phyloP scores from a whole-genome alignment of 441 rosid genomes.

The Erysimum pusillum region DNA sequence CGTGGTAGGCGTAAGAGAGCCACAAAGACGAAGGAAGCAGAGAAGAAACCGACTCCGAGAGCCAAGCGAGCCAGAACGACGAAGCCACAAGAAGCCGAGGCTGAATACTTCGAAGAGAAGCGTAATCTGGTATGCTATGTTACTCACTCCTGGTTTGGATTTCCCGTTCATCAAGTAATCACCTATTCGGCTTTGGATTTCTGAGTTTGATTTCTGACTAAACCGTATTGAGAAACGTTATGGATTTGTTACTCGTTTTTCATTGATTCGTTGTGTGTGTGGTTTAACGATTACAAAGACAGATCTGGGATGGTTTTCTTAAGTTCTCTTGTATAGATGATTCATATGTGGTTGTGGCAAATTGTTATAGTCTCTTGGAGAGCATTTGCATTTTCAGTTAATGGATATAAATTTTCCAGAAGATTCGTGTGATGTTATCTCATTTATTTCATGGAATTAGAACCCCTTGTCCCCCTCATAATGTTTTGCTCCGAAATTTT shows the following conservation, averaged over 20 bases:
- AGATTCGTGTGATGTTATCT: neutral
- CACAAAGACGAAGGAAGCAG: neutral
- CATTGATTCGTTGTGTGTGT: neutral
- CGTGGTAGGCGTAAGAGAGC: conserved; percentile 29
- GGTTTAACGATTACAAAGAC: neutral
- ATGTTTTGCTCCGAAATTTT: neutral
- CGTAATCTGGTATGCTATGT: conserved; percentile 72
- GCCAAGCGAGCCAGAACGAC: conserved; percentile 61
- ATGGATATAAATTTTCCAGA: neutral
- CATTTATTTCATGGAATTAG: too few relatives aligned
- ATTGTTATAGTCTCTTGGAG: neutral
- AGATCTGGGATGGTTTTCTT: neutral
- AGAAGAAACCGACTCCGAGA: conserved; percentile 45
- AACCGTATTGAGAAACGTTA: neutral
- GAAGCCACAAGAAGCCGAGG: conserved; percentile 54
- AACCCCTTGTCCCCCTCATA: too few relatives aligned
- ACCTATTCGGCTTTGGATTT: neutral
- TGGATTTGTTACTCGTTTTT: neutral
- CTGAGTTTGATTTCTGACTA: neutral
- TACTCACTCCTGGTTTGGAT: neutral
- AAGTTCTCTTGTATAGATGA: neutral
- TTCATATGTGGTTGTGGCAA: neutral
- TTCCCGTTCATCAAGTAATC: too few relatives aligned
- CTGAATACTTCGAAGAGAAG: conserved; percentile 76
- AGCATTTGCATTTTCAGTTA: neutral